phyloP scores from a whole-genome alignment of 1,139 yeast genomes.

The Hyphopichia buzzinii region DNA sequence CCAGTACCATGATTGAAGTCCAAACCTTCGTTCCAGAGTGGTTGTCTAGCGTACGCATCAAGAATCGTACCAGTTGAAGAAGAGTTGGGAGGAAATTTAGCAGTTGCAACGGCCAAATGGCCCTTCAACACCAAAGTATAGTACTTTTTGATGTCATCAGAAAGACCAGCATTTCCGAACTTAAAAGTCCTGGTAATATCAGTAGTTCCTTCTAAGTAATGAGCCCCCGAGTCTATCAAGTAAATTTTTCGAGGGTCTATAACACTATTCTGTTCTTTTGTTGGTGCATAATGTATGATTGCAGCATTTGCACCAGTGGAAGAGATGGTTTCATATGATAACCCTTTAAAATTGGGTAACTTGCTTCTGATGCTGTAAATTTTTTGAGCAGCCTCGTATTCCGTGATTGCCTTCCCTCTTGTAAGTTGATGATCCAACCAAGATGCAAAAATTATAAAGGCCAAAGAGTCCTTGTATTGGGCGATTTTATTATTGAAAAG shows the following conservation, averaged over 20 bases:
- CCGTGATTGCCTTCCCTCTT: conserved; percentile 27
- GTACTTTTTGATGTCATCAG: conserved; percentile 31
- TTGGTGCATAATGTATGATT: conserved; percentile 56
- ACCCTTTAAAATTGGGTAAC: conserved; percentile 48
- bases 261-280: conserved; percentile 33
- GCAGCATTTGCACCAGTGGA: conserved; percentile 56
- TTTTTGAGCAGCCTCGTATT: conserved; percentile 45
- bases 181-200: conserved; percentile 55
- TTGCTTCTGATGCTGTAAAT: conserved; percentile 38
- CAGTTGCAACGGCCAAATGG: conserved; percentile 53
- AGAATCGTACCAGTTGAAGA: conserved; percentile 42
- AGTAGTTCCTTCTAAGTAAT: conserved; percentile 58
- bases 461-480: conserved; percentile 45
- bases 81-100: conserved; percentile 44
- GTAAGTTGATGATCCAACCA: conserved; percentile 42
- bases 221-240: conserved; percentile 55
- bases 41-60: conserved; percentile 50
- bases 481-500: conserved; percentile 39
- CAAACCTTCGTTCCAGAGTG: conserved; percentile 53
- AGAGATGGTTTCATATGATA: conserved; percentile 54
- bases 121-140: conserved; percentile 56
- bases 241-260: conserved; percentile 45
- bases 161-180: conserved; percentile 29
- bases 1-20: conserved; percentile 61
- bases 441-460: conserved; percentile 36